Evolutionary conservation across 1,284 basidiomycete species (phyloP), one percentile per base, ranked within the genome.

Genomic region (Cryptococcus amylolentus): DNA sequence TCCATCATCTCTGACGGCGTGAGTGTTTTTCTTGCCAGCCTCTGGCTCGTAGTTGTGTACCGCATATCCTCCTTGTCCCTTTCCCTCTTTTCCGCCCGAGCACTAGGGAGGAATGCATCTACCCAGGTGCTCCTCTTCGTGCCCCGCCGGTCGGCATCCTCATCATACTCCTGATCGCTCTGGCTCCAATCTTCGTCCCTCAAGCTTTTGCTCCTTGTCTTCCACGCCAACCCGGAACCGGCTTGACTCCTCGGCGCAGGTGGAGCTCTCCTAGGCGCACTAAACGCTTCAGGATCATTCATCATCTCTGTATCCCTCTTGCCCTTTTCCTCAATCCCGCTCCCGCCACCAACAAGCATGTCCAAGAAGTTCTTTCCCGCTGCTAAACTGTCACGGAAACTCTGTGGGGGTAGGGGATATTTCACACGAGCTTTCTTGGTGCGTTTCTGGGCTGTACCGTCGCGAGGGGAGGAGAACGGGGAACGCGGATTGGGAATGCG

Each of bases 261-360:
- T 20, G 57, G 57, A 18, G 54, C 54, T 8, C 40, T 51, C n/a
- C 57, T 31, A 28, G 57, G 57, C 20, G 50, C 40, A 40, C 31
- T 44, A 31, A 59, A 59, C 13, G 54, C 31, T 12, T 41, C 37
- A 10, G 54, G 54, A 55, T 59, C 50, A n/a, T 23, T 39, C 43
- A 55, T 52, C 35, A 59, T 40, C 42, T 55, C 54, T 8, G 50
- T 61, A 16, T 45, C 35, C 52, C 52, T 57, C 54, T 43, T 49
- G 37, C 8, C 44, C 53, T n/a, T 51, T 13, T 40, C 27, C 35
- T n/a, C 35, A 26, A 37, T 40, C 38, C 28, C 52, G 27, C 37
- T 43, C 6, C 13, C 26, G 8, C 37, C 18, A 13, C 52, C 52
- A 16, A 45, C 45, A 4, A 48, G 16, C 55, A 56, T 52, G 35